Base-by-base conservation (phyloP, 2,329 filamentous ascomycete species). In the Chrysosporium queenslandicum region DNA sequence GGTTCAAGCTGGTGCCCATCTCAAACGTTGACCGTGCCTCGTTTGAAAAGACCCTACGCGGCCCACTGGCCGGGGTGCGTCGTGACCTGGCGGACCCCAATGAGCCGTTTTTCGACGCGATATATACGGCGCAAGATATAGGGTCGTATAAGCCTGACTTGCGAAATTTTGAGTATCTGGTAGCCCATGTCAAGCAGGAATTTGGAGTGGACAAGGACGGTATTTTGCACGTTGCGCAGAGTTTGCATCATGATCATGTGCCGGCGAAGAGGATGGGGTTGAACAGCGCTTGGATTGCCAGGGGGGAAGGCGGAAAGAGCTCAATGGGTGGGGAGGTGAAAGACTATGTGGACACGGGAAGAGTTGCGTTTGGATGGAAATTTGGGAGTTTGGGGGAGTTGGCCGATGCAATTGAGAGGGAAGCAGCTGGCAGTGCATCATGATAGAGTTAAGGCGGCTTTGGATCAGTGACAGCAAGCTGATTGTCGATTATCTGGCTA, bases 121-220 rank as follows among this genome's bases (percentile, higher is more conserved):
- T 86, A 21, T 80, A 84, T 65, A 87, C 83, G 2, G 85, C 85
- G 1, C 73, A 88, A 66, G 78, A 85, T 41, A 79, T 88, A 50
- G 83, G 85, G 1, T 75, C 72, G 5, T 89, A 88, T 65, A 89
- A 89, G 70, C 86, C 86, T 0, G 69, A 77, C 55, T 63, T 68
- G 34, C 64, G 64, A 25, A 87, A 87, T 60, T 89, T 89, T 58
- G 71, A 77, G 52, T 83, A 84, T 61, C 69, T 88, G 66, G 69
- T 87, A 12, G 63, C 66, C 12, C 71, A 75, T 30, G 75, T 78
- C 16, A 67, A 76, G 60, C 59, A 65, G 2, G 74, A 79, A 4
- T 76, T 84, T 48, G 80, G 77, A 0, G 63, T 86, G 0, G 71
- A 75, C 27, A 79, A 77, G 58, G 68, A 69, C 0, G 70, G 80